These are phyloP conservation scores for Coccomyxa subellipsoidea DNA, from an alignment of 163 green algal species.

Conservation along the genomic window DNA sequence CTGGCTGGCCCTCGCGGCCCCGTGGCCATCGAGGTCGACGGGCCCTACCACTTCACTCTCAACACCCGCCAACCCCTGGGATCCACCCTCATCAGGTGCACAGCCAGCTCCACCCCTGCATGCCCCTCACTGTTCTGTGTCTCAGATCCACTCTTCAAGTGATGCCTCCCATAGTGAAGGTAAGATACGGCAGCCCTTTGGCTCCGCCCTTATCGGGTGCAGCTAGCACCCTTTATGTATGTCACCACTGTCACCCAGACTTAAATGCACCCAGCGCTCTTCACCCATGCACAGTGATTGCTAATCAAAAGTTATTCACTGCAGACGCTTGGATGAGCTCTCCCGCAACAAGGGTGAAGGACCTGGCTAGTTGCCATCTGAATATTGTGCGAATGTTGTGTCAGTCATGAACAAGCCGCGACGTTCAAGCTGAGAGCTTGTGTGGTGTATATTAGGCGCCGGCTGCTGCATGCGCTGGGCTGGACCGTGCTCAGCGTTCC, in stretches of 20 bases:
- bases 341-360: too few relatives aligned
- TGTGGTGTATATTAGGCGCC: not conserved
- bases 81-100: conserved; percentile 43
- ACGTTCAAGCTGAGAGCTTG: not conserved
- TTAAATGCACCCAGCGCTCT: too few relatives aligned
- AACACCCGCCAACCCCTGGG: conserved; percentile 47
- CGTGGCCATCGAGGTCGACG: conserved; percentile 49
- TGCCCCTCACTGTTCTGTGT: not conserved
- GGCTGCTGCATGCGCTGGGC: not conserved
- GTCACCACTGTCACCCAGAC: too few relatives aligned
- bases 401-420: not conserved
- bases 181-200: too few relatives aligned
- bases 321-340: too few relatives aligned
- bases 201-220: too few relatives aligned
- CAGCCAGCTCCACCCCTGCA: not conserved
- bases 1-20: conserved; percentile 7
- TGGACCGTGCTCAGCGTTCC: conserved; percentile 6
- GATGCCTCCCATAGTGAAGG: too few relatives aligned
- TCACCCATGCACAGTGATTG: too few relatives aligned
- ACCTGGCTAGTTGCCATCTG: too few relatives aligned
- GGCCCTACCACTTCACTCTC: conserved; percentile 50
- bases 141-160: too few relatives aligned
- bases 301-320: too few relatives aligned
- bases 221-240: too few relatives aligned
- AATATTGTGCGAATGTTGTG: not conserved